Evolutionary conservation across 257 asterid species (phyloP).

Genomic region (Euphrasia confusa): DNA sequence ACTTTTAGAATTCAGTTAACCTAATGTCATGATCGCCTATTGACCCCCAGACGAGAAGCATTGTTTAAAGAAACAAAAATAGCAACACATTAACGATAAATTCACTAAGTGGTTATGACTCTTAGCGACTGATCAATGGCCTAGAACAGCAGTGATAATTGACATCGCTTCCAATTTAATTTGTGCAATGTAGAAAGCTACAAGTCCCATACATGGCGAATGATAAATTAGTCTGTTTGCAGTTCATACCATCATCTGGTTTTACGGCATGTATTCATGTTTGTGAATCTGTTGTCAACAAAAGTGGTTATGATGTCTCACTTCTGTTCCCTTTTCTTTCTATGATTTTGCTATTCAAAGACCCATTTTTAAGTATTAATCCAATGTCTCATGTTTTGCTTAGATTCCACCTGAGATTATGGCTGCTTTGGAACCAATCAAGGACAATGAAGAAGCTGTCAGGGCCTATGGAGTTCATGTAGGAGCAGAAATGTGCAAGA

Average conservation of each 20-base stretch:
- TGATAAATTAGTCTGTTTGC: slow-evolving; percentile 18
- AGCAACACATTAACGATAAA: no score
- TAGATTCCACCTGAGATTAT: slow-evolving; percentile 84
- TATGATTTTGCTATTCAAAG: not conserved
- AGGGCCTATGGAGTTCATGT: slow-evolving; percentile 94
- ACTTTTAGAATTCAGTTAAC: slow-evolving; percentile 1
- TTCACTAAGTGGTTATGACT: no score
- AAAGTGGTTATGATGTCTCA: slow-evolving; percentile 14
- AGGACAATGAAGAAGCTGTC: slow-evolving; percentile 98
- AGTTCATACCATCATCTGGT: not conserved
- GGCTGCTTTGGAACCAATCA: slow-evolving; percentile 94
- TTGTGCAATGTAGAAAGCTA: slow-evolving; percentile 8
- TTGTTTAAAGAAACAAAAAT: not conserved
- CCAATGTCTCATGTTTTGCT: slow-evolving; percentile 14
- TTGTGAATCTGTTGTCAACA: slow-evolving; percentile 5
- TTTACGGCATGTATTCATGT: not conserved
- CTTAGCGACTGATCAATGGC: slow-evolving; percentile 11
- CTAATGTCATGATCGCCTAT: slow-evolving; percentile 8
- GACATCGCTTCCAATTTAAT: slow-evolving; percentile 4
- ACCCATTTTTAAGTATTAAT: not conserved
- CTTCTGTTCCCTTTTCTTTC: not conserved
- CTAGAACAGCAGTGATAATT: slow-evolving; percentile 4
- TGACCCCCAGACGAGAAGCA: slow-evolving; percentile 14
- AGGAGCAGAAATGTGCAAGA: slow-evolving; percentile 98
- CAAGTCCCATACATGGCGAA: not conserved